phyloP scores from a whole-genome alignment of 78 protist genomes.

The Polysphondylium violaceum region DNA sequence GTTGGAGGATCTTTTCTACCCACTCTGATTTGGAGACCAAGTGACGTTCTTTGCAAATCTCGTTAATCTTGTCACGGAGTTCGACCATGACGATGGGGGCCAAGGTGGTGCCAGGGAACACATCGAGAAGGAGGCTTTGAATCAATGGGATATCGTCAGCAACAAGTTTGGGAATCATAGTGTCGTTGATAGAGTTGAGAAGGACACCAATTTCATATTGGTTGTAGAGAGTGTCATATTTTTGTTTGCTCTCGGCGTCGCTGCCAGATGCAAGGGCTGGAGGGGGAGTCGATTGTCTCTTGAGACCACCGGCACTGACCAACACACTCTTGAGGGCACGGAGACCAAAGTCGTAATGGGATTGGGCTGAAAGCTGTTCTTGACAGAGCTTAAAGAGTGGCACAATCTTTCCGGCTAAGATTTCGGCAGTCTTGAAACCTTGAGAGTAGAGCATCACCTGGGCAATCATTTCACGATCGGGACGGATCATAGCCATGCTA shows the following conservation, averaged over 20 bases:
- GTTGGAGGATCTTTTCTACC: conserved; percentile 94
- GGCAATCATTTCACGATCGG: conserved; percentile 98
- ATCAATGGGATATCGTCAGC: conserved; percentile 95
- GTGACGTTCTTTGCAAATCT: conserved; percentile 57
- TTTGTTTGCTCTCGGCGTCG: conserved; percentile 31
- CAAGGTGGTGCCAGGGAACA: conserved; percentile 92
- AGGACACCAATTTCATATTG: conserved; percentile 82
- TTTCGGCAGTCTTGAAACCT: conserved; percentile 96
- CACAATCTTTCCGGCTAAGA: conserved; percentile 94
- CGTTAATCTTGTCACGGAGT: conserved; percentile 35
- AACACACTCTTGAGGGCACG: conserved; percentile 98
- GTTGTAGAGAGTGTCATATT: conserved; percentile 30
- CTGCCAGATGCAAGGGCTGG: conserved; percentile 1
- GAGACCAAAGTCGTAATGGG: conserved; percentile 99
- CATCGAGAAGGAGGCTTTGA: conserved; percentile 88
- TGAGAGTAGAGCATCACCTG: conserved; percentile 98
- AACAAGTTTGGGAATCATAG: conserved; percentile 95
- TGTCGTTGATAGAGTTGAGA: conserved; percentile 87
- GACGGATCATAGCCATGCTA: conserved; percentile 94
- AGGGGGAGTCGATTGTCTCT: conserved; percentile 79
- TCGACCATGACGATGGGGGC: conserved; percentile 20
- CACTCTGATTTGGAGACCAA: conserved; percentile 79
- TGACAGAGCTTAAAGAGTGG: conserved; percentile 96
- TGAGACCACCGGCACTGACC: conserved; percentile 94
- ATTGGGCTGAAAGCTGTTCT: conserved; percentile 95